Evolutionary conservation across 331 rosid genomes (phyloP), one percentile per base, ranked within the genome.

Genomic region (Rosa hybrid): DNA sequence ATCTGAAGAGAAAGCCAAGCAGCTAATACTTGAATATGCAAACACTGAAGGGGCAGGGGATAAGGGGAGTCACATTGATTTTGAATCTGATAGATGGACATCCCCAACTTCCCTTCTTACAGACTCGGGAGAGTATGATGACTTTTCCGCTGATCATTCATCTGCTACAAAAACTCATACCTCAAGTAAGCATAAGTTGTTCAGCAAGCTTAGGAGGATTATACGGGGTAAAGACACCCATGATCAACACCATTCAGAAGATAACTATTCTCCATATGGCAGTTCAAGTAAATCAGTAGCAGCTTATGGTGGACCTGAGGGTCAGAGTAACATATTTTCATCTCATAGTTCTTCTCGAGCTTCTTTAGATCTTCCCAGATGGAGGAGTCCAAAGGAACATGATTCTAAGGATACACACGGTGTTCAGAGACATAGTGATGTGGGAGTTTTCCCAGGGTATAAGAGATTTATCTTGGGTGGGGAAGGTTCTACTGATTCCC

Each of bases 1-100:
- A 20, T 96, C 99, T 11, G 97, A 90, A 91, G 87, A 85, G 84
- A 93, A 87, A 83, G 98, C 97, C 16, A 93, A 93, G 83, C 89
- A 85, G 77, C 93, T 96, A 49, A 93, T 96, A 76, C 86, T 96
- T 51, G 94, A 93, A 48, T 96, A 96, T 82, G 97, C 98, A 81
- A 85, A 83, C 56, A 60, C 87, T 20, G 94, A 88, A 67, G 92
- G 88, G 48, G n/a, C 60, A 68, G 84, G 81, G 56, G 87, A 73
- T 70, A 87, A 74, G 71, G 74, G 79, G 68, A 82, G 77, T 50
- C 84, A 65, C 77, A 12, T 88, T 65, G 97, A 89, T 70, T 75
- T 86, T 51, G 96, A 91, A 83, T 91, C 90, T 12, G 98, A 88
- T 60, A 91, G 78, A 42, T 93, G 97, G 92, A 89, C 97, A 75